Evolutionary conservation across 805 yeast species (phyloP).

Genomic region (Hanseniaspora singularis): DNA sequence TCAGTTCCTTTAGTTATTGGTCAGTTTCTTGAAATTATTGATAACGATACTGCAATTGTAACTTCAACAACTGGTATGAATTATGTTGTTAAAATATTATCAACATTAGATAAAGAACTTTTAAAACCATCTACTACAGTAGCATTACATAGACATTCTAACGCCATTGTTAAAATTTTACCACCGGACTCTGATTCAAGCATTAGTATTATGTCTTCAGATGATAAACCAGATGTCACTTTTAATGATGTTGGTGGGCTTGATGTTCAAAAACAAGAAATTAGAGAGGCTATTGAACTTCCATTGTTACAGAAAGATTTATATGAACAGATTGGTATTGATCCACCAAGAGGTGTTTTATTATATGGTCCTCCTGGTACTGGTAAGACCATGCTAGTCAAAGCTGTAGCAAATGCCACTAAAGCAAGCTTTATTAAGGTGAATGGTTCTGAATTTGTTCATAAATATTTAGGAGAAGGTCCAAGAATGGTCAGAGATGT

Average conservation of each 20-base stretch:
- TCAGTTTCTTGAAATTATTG: slow-evolving; percentile 94
- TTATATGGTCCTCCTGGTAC: slow-evolving; percentile 99
- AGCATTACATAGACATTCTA: slow-evolving; percentile 95
- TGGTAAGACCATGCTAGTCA: slow-evolving; percentile 97
- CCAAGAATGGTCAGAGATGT: slow-evolving; percentile 99
- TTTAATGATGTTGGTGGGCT: slow-evolving; percentile 98
- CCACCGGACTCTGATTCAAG: slow-evolving; percentile 99
- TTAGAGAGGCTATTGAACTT: slow-evolving; percentile 94
- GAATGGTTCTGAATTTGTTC: slow-evolving; percentile 96
- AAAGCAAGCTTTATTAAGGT: slow-evolving; percentile 94
- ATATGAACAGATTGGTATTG: slow-evolving; percentile 94
- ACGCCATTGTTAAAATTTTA: slow-evolving; percentile 89
- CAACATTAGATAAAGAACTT: slow-evolving; percentile 88
- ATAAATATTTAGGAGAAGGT: slow-evolving; percentile 96
- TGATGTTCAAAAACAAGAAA: slow-evolving; percentile 98
- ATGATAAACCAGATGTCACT: slow-evolving; percentile 83
- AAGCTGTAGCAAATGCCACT: slow-evolving; percentile 95
- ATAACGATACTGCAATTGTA: slow-evolving; percentile 90
- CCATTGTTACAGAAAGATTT: slow-evolving; percentile 93
- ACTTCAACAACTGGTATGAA: slow-evolving; percentile 96
- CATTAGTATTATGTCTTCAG: slow-evolving; percentile 86
- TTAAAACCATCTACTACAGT: slow-evolving; percentile 91
- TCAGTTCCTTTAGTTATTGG: slow-evolving; percentile 97
- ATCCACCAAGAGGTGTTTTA: slow-evolving; percentile 96
- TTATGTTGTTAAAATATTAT: slow-evolving; percentile 87